Conservation (phyloP, 257 asterid species). For the Scutellaria minor region DNA sequence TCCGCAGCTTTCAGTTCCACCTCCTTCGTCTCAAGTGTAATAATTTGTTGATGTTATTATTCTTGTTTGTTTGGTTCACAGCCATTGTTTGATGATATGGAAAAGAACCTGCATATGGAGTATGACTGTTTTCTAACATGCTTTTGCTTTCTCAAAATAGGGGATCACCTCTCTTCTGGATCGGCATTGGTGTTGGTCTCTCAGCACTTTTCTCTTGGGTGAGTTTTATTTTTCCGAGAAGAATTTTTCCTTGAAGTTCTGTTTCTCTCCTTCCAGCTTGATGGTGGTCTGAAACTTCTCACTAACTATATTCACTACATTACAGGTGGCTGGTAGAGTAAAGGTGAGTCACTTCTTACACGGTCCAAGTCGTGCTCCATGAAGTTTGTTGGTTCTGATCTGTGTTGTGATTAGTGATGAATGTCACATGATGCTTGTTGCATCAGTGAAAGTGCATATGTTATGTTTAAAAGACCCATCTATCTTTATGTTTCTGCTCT, state of each 20-base stretch:
- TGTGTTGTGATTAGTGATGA: background rate
- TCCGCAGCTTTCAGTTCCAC: slow-evolving; percentile 70
- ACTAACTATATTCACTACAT: slow-evolving; percentile 39
- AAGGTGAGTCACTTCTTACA: slow-evolving; percentile 63
- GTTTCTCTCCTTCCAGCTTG: slow-evolving; percentile 25
- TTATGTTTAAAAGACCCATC: background rate
- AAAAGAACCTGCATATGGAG: background rate
- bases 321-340: slow-evolving; percentile 73
- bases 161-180: slow-evolving; percentile 96
- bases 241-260: background rate
- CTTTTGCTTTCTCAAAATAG: slow-evolving; percentile 42
- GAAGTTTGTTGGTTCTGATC: background rate
- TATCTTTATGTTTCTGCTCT: slow-evolving; percentile 23
- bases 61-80: slow-evolving; percentile 25
- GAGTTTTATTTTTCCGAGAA: slow-evolving; percentile 33
- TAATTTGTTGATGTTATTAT: slow-evolving; percentile 19
- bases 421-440: background rate
- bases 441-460: background rate
- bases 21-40: slow-evolving; percentile 78
- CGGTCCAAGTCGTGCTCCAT: slow-evolving; percentile 26
- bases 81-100: slow-evolving; percentile 17
- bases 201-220: slow-evolving; percentile 96
- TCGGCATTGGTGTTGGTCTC: slow-evolving; percentile 93
- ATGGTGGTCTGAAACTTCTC: slow-evolving; percentile 13
- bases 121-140: background rate